Percentiles rank a stretch among this genome's conserved stretches.
Evolutionary conservation across 768 basidiomycete genomes (phyloP).

Genomic region (Tylopilus sp.): DNA sequence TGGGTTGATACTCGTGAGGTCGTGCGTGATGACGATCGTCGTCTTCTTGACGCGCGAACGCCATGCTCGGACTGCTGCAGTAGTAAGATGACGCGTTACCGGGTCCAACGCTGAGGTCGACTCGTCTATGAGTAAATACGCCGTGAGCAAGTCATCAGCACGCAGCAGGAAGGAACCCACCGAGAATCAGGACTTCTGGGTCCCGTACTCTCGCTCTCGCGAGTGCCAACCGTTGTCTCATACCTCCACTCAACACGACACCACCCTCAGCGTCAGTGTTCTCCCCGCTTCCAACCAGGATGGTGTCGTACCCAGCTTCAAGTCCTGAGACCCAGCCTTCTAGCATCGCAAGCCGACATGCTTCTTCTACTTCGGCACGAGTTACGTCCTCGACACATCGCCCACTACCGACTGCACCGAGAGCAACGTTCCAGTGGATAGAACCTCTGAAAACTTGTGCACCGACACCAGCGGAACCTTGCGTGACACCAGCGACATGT

Average conservation of each 20-base stretch:
- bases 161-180: conserved; percentile 44
- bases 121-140: conserved; percentile 49
- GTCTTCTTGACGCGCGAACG: conserved; percentile 57
- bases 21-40: conserved; percentile 74
- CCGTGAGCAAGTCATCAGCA: background rate
- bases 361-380: conserved; percentile 69
- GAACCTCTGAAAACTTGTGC: conserved; percentile 64
- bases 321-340: conserved; percentile 83
- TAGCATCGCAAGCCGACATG: conserved; percentile 80
- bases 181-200: conserved; percentile 86
- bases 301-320: conserved; percentile 87
- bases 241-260: conserved; percentile 82
- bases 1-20: conserved; percentile 73
- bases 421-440: conserved; percentile 83
- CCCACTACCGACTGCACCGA: conserved; percentile 57
- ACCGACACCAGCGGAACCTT: conserved; percentile 55
- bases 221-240: conserved; percentile 86
- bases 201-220: conserved; percentile 83
- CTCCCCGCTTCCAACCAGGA: conserved; percentile 47
- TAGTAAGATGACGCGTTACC: conserved; percentile 82
- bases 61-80: conserved; percentile 68
- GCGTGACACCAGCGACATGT: conserved; percentile 74
- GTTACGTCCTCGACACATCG: conserved; percentile 49
- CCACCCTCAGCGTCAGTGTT: conserved; percentile 46
- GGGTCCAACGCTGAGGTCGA: conserved; percentile 83